Evolutionary conservation across 768 basidiomycete genomes (phyloP), one percentile per base, ranked within the genome.

Genomic region (Cystobasidium onofrii): DNA sequence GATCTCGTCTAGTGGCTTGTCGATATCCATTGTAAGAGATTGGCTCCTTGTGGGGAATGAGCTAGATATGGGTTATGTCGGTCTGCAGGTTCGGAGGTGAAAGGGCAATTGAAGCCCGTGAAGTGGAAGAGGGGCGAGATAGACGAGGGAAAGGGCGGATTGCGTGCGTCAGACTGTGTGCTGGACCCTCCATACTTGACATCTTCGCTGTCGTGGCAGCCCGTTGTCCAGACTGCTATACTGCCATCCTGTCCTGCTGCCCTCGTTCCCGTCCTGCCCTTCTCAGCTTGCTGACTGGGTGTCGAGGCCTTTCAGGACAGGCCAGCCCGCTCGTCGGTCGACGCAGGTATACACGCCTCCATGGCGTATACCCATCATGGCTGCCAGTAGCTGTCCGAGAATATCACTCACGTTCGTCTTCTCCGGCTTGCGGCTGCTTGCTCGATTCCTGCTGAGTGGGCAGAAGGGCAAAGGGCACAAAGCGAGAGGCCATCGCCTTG

Each of bases 1-100:
- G 52, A 71, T 71, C 2, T 29, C 69, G 3, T 71, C 69, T 3
- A 71, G 54, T 27, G 69, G 69, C 39, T 46, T 71, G 55, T 71
- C 69, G 50, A 71, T 29, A 60, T 71, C 69, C 46, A 50, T 50
- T 50, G 46, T 50, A n/a, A 20, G 20, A 3, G 12, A 12, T n/a
- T n/a, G n/a, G n/a, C n/a, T n/a, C n/a, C n/a, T n/a, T n/a, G n/a
- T n/a, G n/a, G 20, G n/a, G 9, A 50, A 39, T 15, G 39, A 39
- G 39, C 46, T 50, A 50, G 46, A 17, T 9, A 4, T 9, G 46
- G 46, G 3, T 3, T 15, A 20, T 17, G 46, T 50, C 10, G 9
- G 46, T 50, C 46, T 50, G 46, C 46, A 50, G 46, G 18, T 50
- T 50, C 20, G 46, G 18, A 50, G n/a, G 9, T 7, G 20, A 50